These are phyloP conservation scores for Sporothrix sp. DNA, from an alignment of 2,329 filamentous ascomycete genomes.

Conservation along the genomic window DNA sequence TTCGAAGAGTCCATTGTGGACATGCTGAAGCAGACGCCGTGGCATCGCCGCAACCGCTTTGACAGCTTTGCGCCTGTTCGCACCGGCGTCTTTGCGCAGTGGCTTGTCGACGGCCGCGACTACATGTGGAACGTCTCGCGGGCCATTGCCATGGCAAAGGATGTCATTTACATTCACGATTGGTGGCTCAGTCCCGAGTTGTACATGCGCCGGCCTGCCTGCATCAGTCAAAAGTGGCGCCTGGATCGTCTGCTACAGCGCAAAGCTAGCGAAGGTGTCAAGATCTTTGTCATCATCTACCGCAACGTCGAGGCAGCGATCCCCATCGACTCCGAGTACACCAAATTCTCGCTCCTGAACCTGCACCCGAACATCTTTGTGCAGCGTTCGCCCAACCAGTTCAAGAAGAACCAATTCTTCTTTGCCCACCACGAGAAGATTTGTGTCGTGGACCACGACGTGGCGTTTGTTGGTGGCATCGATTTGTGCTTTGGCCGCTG, in stretches of 20 bases:
- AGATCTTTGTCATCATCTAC: conserved; percentile 96
- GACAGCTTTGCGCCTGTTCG: conserved; percentile 89
- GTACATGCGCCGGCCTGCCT: conserved; percentile 86
- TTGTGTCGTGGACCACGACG: conserved; percentile 90
- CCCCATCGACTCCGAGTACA: conserved; percentile 96
- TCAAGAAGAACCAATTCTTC: conserved; percentile 98
- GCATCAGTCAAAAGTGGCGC: conserved; percentile 96
- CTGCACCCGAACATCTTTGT: conserved; percentile 95
- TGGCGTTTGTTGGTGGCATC: conserved; percentile 91
- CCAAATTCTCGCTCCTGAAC: conserved; percentile 90
- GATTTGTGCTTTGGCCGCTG: conserved; percentile 95
- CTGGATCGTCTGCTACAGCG: conserved; percentile 85
- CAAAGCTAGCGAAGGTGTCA: conserved; percentile 91
- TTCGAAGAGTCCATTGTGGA: conserved; percentile 87
- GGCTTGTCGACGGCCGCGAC: conserved; percentile 92
- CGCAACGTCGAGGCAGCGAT: conserved; percentile 95
- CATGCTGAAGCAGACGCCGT: conserved; percentile 75
- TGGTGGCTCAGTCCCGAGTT: conserved; percentile 95
- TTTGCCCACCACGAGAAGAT: conserved; percentile 98
- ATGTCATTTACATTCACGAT: conserved; percentile 98
- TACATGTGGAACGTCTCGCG: conserved; percentile 99
- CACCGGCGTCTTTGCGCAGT: conserved; percentile 79
- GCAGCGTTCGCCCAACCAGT: conserved; percentile 91
- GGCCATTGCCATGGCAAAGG: conserved; percentile 91
- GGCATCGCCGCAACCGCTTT: conserved; percentile 78